Percentiles rank a stretch among this genome's conserved stretches.
These are phyloP conservation scores for Bryoglossum gracile DNA, from an alignment of 495 filamentous ascomycete genomes.

Conservation along the genomic window DNA sequence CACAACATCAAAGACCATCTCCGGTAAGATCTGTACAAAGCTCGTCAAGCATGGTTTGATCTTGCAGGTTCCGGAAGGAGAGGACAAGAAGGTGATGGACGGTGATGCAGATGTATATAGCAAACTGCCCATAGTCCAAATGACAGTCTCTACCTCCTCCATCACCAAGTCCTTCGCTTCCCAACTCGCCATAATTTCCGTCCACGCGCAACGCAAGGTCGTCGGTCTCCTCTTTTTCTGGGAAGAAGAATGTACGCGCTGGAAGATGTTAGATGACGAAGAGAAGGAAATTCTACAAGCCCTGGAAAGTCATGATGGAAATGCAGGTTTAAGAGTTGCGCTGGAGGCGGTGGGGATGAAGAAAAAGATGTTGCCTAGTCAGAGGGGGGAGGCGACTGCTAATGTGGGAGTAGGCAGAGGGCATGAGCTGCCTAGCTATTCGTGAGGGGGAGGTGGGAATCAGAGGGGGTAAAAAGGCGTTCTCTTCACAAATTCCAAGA, in stretches of 20 bases:
- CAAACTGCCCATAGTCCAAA: too few relatives aligned
- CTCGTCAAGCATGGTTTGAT: constrained; percentile 24
- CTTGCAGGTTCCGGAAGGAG: constrained; percentile 1
- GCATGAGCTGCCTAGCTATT: constrained; percentile 20
- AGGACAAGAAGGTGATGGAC: not conserved
- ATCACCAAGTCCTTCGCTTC: constrained; percentile 24
- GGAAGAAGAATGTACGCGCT: constrained; percentile 30
- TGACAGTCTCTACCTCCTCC: constrained; percentile 19
- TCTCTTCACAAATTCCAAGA: too few relatives aligned
- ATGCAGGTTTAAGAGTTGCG: constrained; percentile 15
- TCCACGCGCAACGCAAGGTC: constrained; percentile 27
- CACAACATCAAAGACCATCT: constrained; percentile 9
- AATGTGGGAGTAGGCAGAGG: constrained; percentile 8
- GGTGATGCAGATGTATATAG: too few relatives aligned
- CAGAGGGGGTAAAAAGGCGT: too few relatives aligned
- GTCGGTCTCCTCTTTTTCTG: constrained; percentile 30
- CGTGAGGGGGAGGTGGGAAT: too few relatives aligned
- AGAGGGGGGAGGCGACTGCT: constrained; percentile 17
- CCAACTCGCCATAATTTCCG: constrained; percentile 22
- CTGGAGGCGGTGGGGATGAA: constrained; percentile 20
- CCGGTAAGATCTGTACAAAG: constrained; percentile 19
- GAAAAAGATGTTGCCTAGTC: constrained; percentile 22
- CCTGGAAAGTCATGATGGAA: constrained; percentile 6
- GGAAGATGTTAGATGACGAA: constrained; percentile 24
- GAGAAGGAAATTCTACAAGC: constrained; percentile 22